phyloP scores from a whole-genome alignment of 768 basidiomycete genomes.

The Rubroboletus pulcherrimus region DNA sequence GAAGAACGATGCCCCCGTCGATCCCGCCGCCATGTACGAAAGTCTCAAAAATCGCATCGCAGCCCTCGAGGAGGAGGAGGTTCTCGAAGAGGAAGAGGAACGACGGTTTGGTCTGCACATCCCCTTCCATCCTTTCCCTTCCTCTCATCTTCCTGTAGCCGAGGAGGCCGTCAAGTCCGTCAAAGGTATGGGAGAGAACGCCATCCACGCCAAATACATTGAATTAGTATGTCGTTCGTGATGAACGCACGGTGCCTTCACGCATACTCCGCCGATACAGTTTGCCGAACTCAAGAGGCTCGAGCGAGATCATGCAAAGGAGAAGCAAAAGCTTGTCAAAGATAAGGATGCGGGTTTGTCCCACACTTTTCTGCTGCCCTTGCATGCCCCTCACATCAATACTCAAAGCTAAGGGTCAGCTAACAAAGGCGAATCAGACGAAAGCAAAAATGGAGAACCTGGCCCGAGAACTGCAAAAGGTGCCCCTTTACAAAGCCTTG shows the following conservation, averaged over 20 bases:
- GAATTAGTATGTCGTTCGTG: slow-evolving; percentile 61
- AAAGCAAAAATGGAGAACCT: slow-evolving; percentile 89
- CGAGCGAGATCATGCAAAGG: slow-evolving; percentile 87
- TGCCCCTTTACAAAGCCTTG: slow-evolving; percentile 24
- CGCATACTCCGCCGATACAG: slow-evolving; percentile 39
- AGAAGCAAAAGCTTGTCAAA: slow-evolving; percentile 86
- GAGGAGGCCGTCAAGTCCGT: slow-evolving; percentile 88
- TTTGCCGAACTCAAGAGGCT: slow-evolving; percentile 85
- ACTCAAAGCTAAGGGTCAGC: slow-evolving; percentile 67
- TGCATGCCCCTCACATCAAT: slow-evolving; percentile 13
- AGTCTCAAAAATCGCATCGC: slow-evolving; percentile 86
- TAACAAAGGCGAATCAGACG: slow-evolving; percentile 85
- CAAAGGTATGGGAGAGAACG: slow-evolving; percentile 77
- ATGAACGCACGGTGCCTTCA: slow-evolving; percentile 17
- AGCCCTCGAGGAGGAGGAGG: slow-evolving; percentile 84
- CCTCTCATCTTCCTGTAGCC: slow-evolving; percentile 42
- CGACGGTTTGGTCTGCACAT: slow-evolving; percentile 59
- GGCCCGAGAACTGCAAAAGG: slow-evolving; percentile 87
- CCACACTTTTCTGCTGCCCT: neutral
- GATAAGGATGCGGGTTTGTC: slow-evolving; percentile 82
- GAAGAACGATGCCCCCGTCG: slow-evolving; percentile 60
- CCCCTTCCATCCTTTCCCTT: neutral
- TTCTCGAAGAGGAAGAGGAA: slow-evolving; percentile 85
- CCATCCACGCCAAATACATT: slow-evolving; percentile 82
- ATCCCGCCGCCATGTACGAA: slow-evolving; percentile 86